phyloP scores from a whole-genome alignment of 495 filamentous ascomycete species.

The Cercophora samala region DNA sequence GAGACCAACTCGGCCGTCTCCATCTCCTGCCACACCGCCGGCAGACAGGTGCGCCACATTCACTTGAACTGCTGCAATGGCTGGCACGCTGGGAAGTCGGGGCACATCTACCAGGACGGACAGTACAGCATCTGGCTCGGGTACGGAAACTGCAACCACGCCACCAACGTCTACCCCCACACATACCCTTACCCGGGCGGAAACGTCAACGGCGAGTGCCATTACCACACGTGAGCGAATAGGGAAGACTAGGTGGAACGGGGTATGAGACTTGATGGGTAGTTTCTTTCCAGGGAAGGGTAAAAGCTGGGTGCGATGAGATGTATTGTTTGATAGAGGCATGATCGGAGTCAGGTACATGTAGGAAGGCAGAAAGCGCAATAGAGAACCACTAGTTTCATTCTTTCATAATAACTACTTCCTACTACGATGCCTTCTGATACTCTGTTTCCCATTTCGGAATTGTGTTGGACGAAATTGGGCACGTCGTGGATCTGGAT shows the following conservation, averaged over 20 bases:
- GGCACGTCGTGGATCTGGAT: background rate
- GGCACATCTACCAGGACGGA: slow-evolving; percentile 3
- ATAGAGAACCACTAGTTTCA: no score
- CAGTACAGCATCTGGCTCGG: background rate
- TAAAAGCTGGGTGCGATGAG: background rate
- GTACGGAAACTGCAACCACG: slow-evolving; percentile 3
- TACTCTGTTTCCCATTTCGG: background rate
- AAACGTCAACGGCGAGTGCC: background rate
- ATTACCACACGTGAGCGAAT: no score
- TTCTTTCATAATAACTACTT: background rate
- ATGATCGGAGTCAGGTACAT: no score
- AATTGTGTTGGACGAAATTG: background rate
- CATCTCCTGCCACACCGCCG: background rate
- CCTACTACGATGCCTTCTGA: background rate
- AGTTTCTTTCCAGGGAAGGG: background rate
- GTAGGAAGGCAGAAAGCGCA: no score
- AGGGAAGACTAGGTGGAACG: background rate
- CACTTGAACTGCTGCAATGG: background rate
- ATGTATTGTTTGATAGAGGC: background rate
- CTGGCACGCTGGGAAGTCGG: background rate
- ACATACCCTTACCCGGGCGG: background rate
- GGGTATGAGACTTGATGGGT: background rate
- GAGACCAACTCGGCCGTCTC: background rate
- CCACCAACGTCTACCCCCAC: background rate
- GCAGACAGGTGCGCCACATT: background rate